Base-by-base conservation (phyloP, 2,329 filamentous ascomycete genomes). In the Curvularia sp. region DNA sequence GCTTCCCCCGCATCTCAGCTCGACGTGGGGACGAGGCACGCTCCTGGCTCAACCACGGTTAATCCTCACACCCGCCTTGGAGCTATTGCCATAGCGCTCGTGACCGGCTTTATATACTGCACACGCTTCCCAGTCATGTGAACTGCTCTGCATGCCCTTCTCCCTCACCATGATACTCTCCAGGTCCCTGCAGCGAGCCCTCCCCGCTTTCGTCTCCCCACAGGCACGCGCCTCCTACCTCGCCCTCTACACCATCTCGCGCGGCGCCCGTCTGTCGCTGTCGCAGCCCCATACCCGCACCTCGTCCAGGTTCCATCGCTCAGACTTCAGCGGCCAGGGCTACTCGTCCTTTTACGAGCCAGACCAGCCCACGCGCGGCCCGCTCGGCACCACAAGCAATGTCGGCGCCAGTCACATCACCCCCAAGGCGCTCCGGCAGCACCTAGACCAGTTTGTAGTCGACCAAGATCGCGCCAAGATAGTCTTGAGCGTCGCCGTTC, bases 391-490 rank as follows among this genome's bases (percentile, higher is more conserved):
- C 59, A 82, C 85, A 9, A 84, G 83, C 58, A 81, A 81, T 32
- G 83, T 86, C 60, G 86, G 85, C 56, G 82, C 81, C 28, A 84
- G 84, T 30, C 81, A 81, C 50, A 80, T 89, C 52, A 89, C 87
- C 9, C 87, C 87, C 7, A 84, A 83, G 66, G 79, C 82, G 67
- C 83, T 99, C 69, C 97, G 98, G 81, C 88, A 92, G 72, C 90
- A 95, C 70, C 87, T 98, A 30, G 95, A 99, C 75, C 91, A 95
- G 73, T 99, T 96, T 75, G 94, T 99, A 1, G 94, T 99, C 3
- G 95, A 94, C 39, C 95, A 99, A 77, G 92, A 97, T 66, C 87
- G 92, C 59, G 93, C 95, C 15, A 95, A 99, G 83, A 96, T 96
- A 77, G 91, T 93, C 13, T 87, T 98, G 63, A 95, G 92, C 64